Conservation (phyloP, 768 basidiomycete genomes). For the Macrolepiota fuliginosa region DNA sequence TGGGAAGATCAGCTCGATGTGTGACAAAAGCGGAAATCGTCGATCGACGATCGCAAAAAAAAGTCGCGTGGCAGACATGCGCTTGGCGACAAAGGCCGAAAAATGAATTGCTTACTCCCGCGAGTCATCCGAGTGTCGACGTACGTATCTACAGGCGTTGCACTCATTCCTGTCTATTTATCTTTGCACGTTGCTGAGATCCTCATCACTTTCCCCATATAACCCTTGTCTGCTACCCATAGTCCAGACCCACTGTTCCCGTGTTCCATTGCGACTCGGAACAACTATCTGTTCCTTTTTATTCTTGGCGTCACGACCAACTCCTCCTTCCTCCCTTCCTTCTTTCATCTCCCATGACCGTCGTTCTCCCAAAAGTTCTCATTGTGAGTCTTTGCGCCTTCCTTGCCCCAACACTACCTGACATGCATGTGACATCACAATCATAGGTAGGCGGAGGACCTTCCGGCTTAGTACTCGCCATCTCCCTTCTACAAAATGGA, state of each 20-base stretch:
- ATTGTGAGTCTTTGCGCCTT: slow-evolving; percentile 18
- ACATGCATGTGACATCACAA: not conserved
- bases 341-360: slow-evolving; percentile 1
- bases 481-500: slow-evolving; percentile 14
- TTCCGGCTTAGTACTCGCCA: slow-evolving; percentile 15
- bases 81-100: too few relatives aligned
- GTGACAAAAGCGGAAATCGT: not conserved
- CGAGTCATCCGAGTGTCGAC: not conserved
- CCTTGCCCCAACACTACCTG: not conserved
- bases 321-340: not conserved
- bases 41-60: not conserved
- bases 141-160: too few relatives aligned
- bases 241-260: not conserved
- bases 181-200: not conserved
- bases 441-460: slow-evolving; percentile 16
- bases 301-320: not conserved
- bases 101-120: not conserved
- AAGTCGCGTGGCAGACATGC: not conserved
- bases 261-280: not conserved
- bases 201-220: not conserved
- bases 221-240: not conserved
- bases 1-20: too few relatives aligned
- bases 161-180: not conserved
- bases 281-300: not conserved
- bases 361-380: slow-evolving; percentile 18